Evolutionary conservation across 2,329 filamentous ascomycete species (phyloP).

Genomic region (Phyllosticta citribraziliensis): DNA sequence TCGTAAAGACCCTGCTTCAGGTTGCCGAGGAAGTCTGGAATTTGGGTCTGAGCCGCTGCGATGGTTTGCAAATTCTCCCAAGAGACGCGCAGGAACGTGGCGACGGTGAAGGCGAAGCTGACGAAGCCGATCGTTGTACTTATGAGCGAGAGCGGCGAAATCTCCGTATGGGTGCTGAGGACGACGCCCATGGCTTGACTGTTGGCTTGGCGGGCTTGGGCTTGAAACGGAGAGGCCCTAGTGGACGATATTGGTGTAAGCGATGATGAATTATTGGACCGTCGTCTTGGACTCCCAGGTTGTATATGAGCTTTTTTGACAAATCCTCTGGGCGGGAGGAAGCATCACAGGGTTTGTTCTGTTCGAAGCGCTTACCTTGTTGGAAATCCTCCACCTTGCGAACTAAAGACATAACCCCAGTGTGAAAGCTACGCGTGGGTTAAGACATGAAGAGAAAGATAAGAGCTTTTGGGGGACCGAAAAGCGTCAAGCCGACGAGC

Average conservation of each 20-base stretch:
- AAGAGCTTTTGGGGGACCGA: neutral
- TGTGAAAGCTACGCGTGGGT: neutral
- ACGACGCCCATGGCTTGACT: constrained; percentile 20
- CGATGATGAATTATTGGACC: neutral
- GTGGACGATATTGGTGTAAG: neutral
- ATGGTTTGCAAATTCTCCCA: constrained; percentile 32
- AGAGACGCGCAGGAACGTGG: constrained; percentile 33
- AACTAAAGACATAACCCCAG: neutral
- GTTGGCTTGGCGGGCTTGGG: neutral
- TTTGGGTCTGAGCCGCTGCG: constrained; percentile 26
- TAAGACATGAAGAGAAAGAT: neutral
- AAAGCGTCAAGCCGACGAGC: neutral
- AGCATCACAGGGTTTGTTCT: neutral
- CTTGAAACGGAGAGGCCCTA: neutral
- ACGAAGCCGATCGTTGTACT: constrained; percentile 32
- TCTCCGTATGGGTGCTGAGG: constrained; percentile 17
- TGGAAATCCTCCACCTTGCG: neutral
- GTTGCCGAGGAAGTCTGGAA: constrained; percentile 30
- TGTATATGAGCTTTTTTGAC: neutral
- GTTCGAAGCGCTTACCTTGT: neutral
- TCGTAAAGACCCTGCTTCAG: constrained; percentile 33
- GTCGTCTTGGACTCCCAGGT: neutral
- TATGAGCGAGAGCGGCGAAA: constrained; percentile 27
- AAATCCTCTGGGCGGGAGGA: neutral
- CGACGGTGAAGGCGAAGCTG: constrained; percentile 34